Evolutionary conservation across 805 yeast species (phyloP), one percentile per base, ranked within the genome.

Genomic region (Candida dajiaensis): DNA sequence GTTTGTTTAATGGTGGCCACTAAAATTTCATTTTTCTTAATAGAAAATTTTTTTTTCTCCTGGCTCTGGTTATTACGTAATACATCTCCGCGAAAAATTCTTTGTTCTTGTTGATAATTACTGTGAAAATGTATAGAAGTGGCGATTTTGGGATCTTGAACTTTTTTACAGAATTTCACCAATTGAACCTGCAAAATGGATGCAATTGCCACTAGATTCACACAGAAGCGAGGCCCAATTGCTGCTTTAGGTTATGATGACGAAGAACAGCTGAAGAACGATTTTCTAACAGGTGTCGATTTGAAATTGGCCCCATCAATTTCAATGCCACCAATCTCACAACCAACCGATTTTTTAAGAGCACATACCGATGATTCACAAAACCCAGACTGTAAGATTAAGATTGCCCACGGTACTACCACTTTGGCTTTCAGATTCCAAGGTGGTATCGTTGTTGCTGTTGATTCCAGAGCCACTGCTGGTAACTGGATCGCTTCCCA

Each of bases 391-490:
- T 90, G 96, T 69, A 85, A 83, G 61, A 92, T 94, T 71, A 92
- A 94, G 66, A 86, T 94, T 61, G 97, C 97, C 20, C 99, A 94
- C 68, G 99, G 99, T 66, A 94, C 99, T n/a, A 94, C 99, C 7
- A 94, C 99, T 13, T 74, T 94, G 58, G 97, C 98, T 10, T 94
- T 94, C 72, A 77, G 97, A 67, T 94, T 90, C 69, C 81, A 92
- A 70, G 97, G 92, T 23, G 99, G 99, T 21, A 90, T 94, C 55
- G 73, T 85, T 36, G 97, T 94, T 44, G 98, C 98, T 0, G 99
- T 94, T 11, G 99, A 94, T 71, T 89, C 97, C 38, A 81, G 99
- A 68, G 99, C 99, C 49, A 86, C 98, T 9, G 96, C 96, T 2
- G 99, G 99, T 40, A 83, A 85, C 60, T 92, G 97, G 97, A 85